Evolutionary conservation across 208 protist genomes (phyloP), one percentile per base, ranked within the genome.

Genomic region (Wallacemonas sp.): DNA sequence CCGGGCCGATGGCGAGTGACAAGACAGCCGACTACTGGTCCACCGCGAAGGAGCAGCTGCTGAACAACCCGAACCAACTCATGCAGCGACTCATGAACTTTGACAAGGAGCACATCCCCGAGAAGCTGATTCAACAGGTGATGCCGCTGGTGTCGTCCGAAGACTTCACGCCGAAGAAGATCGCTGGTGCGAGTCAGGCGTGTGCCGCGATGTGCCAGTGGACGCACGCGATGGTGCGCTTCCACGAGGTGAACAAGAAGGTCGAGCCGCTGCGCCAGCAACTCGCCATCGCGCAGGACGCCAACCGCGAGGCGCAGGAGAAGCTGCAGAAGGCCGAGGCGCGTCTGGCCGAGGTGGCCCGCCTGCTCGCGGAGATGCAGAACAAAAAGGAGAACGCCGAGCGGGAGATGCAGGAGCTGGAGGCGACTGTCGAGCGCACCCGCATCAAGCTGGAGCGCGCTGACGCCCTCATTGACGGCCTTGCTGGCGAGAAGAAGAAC

Each of bases 141-240:
- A 84, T 85, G 80, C 89, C 90, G 17, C 72, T 96, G 57, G 95
- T 99, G 24, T 81, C 90, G 27, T 97, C 91, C 8, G 90, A 97
- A 44, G 94, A 98, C 57, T 99, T 99, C 72, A 93, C 88, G 32
- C 94, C 97, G 8, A 93, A 96, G 76, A 97, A 95, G 76, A 97
- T 97, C 81, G 85, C 91, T 5, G 95, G 93, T 26, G 96, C 95
- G 5, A 98, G 96, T 67, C 91, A 97, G 72, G 98, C 98, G 2
- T 99, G 97, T 74, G 97, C 96, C 9, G 97, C 98, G 16, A 98
- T 99, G 87, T 99, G 98, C 67, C 87, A 98, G 74, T 99, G 98
- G 98, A 98, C 98, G 8, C 89, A 97, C 60, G 98, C 98, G 29
- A 99, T 99, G 97, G 87, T 98, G 62, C 97, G 93, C 62, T 99